Percentiles rank a stretch among this genome's conserved stretches.
phyloP scores from a whole-genome alignment of 1,284 basidiomycete species.

The Tylopilus sp. region DNA sequence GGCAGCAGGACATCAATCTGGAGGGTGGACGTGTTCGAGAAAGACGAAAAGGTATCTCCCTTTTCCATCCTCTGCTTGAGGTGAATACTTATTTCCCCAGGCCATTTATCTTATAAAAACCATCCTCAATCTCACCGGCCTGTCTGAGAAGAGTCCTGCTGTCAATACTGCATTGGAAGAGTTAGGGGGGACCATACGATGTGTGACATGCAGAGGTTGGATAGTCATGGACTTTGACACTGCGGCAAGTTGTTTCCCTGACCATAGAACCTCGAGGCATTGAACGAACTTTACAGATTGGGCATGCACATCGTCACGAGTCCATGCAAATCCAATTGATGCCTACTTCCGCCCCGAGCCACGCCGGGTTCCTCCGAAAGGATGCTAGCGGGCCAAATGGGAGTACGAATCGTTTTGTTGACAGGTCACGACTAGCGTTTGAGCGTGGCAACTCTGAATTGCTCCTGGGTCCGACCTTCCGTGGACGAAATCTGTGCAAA shows the following conservation, averaged over 20 bases:
- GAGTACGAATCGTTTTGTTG: neutral
- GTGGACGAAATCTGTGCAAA: constrained; percentile 30
- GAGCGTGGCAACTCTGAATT: constrained; percentile 32
- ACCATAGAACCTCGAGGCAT: neutral
- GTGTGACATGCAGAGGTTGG: constrained; percentile 48
- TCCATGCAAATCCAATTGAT: constrained; percentile 43
- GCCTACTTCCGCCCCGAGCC: neutral
- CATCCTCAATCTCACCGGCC: constrained; percentile 34
- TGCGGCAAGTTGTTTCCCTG: constrained; percentile 39
- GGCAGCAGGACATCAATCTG: constrained; percentile 39
- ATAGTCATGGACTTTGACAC: constrained; percentile 49
- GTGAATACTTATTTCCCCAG: constrained; percentile 26
- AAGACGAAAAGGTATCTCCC: constrained; percentile 49
- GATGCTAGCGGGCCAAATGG: no score
- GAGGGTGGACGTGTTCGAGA: constrained; percentile 48
- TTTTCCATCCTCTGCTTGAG: neutral
- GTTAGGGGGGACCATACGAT: constrained; percentile 40
- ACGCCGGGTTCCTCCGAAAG: neutral
- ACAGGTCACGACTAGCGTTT: constrained; percentile 24
- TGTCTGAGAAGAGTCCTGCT: constrained; percentile 33
- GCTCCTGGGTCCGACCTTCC: constrained; percentile 27
- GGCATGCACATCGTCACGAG: constrained; percentile 62
- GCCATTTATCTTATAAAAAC: constrained; percentile 41
- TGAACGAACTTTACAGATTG: constrained; percentile 38
- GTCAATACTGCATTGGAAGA: constrained; percentile 25